A percentile compares a stretch with the other conserved stretches of the same genome.
Conservation (phyloP, 768 basidiomycete species). For the Tylopilus plumbeoviolaceoides region DNA sequence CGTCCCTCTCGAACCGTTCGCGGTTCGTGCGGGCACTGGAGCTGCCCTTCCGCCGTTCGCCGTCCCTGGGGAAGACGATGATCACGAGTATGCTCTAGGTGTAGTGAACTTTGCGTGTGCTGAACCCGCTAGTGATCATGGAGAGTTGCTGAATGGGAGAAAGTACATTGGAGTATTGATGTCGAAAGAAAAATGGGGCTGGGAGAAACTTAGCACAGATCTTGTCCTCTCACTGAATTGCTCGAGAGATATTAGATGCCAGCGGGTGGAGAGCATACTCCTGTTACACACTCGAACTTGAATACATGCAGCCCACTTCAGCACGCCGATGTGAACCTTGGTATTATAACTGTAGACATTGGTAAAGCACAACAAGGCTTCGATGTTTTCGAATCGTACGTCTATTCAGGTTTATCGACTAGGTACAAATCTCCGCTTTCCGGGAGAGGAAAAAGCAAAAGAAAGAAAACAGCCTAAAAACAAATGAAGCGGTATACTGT, state of each 20-base stretch:
- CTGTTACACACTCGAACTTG: too few species aligned
- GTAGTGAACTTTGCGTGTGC: slow-evolving; percentile 5
- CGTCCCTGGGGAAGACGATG: background rate
- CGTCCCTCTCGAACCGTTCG: slow-evolving; percentile 1
- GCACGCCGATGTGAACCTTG: too few species aligned
- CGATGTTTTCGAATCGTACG: background rate
- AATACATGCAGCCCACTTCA: too few species aligned
- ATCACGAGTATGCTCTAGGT: slow-evolving; percentile 1
- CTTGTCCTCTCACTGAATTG: slow-evolving; percentile 4
- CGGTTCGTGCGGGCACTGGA: slow-evolving; percentile 6
- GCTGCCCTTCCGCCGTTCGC: background rate
- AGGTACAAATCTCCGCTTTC: slow-evolving; percentile 11
- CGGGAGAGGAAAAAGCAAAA: background rate
- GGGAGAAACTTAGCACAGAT: slow-evolving; percentile 6
- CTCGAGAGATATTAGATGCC: background rate
- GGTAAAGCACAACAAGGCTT: too few species aligned
- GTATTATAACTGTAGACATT: too few species aligned
- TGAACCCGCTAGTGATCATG: background rate
- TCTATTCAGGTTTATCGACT: slow-evolving; percentile 10
- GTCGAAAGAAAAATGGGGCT: slow-evolving; percentile 6
- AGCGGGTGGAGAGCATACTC: background rate
- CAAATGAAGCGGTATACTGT: slow-evolving; percentile 9
- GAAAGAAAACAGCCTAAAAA: background rate
- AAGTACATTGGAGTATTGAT: slow-evolving; percentile 6
- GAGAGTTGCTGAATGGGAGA: background rate